Evolutionary conservation across 352 stramenopile species (phyloP), one percentile per base, ranked within the genome.

Genomic region (Globisporangium polare): DNA sequence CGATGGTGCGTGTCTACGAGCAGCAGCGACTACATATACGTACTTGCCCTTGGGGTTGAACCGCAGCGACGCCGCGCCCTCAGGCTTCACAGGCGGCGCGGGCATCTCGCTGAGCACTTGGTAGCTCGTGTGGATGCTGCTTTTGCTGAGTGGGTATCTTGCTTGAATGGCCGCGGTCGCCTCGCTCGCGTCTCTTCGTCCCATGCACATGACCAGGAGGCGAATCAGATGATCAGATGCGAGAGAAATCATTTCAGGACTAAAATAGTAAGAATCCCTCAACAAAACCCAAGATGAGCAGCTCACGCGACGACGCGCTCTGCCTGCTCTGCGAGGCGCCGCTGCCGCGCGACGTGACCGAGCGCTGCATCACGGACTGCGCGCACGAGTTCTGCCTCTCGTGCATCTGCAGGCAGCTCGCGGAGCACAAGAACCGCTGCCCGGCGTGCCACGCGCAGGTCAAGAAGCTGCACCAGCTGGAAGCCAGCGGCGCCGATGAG

Each of bases 381-480:
- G 73, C 77, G 31, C 86, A 94, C 64, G 83, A 91, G 67, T 94
- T 92, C 58, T 92, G 86, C 41, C 75, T 93, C 55, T 62, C 62
- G 26, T 94, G 86, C 29, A 69, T 86, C 41, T 94, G 86, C 31
- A 66, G 66, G 13, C 54, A 75, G 58, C 66, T 94, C 31, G 68
- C 69, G 1, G 67, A 61, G 29, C 57, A 60, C 55, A 89, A 89
- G 67, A 94, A 94, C 57, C 68, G 71, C 50, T 94, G 86, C 51
- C 79, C 80, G 17, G 73, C 74, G 47, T 94, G 86, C 58, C 73
- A 86, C 58, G 41, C 46, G 15, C 66, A 70, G 20, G 74, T 92
- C 22, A 88, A 89, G 57, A 67, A 68, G 17, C 72, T 94, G 41
- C 75, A 80, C 10, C 79, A 94, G 53, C 61, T 92, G 53, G 60